phyloP scores from a whole-genome alignment of 768 basidiomycete genomes.

The Lactarius evosmus region DNA sequence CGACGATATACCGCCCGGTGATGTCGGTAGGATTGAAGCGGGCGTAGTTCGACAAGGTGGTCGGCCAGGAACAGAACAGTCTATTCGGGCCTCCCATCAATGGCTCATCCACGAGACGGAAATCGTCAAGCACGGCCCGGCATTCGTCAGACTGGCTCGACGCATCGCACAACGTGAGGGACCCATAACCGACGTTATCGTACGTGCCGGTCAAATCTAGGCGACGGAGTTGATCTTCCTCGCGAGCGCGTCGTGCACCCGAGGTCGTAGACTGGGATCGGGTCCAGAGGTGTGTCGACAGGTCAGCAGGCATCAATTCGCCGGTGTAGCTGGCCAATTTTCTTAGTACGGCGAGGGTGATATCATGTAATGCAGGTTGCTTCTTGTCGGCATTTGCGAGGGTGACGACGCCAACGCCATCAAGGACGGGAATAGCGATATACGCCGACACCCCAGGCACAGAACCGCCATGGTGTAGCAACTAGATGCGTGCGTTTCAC shows the following conservation, averaged over 20 bases:
- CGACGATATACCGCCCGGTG: neutral
- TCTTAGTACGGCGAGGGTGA: neutral
- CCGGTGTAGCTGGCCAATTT: neutral
- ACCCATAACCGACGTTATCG: neutral
- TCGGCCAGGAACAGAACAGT: neutral
- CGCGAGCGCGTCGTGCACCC: neutral
- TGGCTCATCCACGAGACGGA: neutral
- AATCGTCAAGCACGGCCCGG: constrained; percentile 1
- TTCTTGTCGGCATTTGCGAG: constrained; percentile 15
- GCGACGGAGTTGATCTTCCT: neutral
- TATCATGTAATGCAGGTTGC: neutral
- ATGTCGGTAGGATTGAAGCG: neutral
- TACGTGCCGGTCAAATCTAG: constrained; percentile 1
- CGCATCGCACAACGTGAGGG: neutral
- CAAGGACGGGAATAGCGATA: neutral
- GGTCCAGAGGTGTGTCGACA: neutral
- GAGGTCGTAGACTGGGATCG: neutral
- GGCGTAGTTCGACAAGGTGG: neutral
- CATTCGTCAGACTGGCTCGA: neutral
- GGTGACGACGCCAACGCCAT: too few relatives aligned
- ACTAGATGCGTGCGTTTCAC: neutral
- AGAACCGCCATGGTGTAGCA: constrained; percentile 5
- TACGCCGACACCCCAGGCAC: constrained; percentile 3
- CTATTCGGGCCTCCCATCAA: neutral
- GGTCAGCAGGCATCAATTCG: too few relatives aligned